Percentiles rank a stretch among this genome's conserved stretches.
These are phyloP conservation scores for Triangularia setosa DNA, from an alignment of 2,329 filamentous ascomycete species.

Conservation along the genomic window DNA sequence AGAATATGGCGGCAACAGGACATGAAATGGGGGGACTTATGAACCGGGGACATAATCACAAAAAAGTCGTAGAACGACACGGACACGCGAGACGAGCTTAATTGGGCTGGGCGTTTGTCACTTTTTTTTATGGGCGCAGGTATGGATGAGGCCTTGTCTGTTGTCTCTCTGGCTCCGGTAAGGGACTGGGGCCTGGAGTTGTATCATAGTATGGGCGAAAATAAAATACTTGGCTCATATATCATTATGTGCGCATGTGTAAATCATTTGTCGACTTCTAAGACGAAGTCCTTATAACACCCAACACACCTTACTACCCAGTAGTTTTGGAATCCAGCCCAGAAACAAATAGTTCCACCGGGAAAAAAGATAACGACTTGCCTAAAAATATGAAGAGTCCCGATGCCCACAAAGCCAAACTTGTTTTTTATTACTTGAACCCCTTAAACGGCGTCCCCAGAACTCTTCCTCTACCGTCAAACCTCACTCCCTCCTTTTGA, in stretches of 20 bases:
- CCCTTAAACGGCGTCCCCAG: constrained; percentile 52
- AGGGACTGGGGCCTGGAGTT: background rate
- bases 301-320: too few relatives aligned
- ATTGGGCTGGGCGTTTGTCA: background rate
- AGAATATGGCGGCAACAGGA: background rate
- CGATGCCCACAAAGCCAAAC: too few relatives aligned
- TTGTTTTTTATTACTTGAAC: constrained; percentile 22
- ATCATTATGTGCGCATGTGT: background rate
- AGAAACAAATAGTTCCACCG: too few relatives aligned
- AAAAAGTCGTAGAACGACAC: background rate
- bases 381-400: too few relatives aligned
- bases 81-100: background rate
- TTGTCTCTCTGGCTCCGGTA: background rate
- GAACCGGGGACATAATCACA: background rate
- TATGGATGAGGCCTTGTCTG: background rate
- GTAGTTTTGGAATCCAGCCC: background rate
- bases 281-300: too few relatives aligned
- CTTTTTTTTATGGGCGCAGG: background rate
- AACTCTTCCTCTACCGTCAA: constrained; percentile 58
- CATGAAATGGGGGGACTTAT: background rate
- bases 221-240: background rate
- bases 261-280: too few relatives aligned
- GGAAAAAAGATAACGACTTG: too few relatives aligned
- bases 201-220: background rate
- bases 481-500: constrained; percentile 59